These are phyloP conservation scores for Pseudogymnoascus sp. DNA, from an alignment of 2,329 filamentous ascomycete genomes.

Conservation along the genomic window DNA sequence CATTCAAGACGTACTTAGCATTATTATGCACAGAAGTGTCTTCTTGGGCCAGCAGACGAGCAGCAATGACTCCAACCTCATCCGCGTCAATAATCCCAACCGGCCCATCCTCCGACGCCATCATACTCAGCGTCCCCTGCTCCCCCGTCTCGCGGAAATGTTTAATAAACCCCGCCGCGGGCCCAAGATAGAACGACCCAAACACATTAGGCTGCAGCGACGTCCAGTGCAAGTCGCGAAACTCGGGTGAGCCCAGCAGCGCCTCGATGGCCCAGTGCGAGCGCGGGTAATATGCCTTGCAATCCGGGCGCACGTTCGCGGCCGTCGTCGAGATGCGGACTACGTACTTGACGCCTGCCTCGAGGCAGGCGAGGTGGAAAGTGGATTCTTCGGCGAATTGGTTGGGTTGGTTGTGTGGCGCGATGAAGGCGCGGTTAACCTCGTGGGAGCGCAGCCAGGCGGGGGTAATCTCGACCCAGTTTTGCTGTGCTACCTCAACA, in stretches of 20 bases:
- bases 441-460: conserved; percentile 32
- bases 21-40: conserved; percentile 25
- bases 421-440: conserved; percentile 32
- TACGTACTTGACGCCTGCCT: conserved; percentile 33
- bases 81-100: conserved; percentile 26
- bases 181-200: conserved; percentile 18
- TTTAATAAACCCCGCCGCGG: conserved; percentile 23
- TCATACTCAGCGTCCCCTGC: conserved; percentile 24
- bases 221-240: conserved; percentile 30
- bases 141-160: conserved; percentile 28
- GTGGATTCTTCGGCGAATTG: conserved; percentile 34
- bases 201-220: conserved; percentile 34
- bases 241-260: conserved; percentile 30
- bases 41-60: conserved; percentile 27
- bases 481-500: conserved; percentile 18
- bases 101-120: conserved; percentile 24
- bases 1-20: conserved; percentile 32
- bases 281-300: conserved; percentile 29
- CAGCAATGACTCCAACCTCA: conserved; percentile 31
- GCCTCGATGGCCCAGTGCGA: conserved; percentile 35
- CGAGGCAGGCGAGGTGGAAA: conserved; percentile 29
- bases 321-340: conserved; percentile 35
- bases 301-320: conserved; percentile 30
- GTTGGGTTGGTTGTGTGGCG: conserved; percentile 29
- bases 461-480: conserved; percentile 31